Evolutionary conservation across 768 basidiomycete species (phyloP), one percentile per base, ranked within the genome.

Genomic region (Xerocomellus amylosporus): DNA sequence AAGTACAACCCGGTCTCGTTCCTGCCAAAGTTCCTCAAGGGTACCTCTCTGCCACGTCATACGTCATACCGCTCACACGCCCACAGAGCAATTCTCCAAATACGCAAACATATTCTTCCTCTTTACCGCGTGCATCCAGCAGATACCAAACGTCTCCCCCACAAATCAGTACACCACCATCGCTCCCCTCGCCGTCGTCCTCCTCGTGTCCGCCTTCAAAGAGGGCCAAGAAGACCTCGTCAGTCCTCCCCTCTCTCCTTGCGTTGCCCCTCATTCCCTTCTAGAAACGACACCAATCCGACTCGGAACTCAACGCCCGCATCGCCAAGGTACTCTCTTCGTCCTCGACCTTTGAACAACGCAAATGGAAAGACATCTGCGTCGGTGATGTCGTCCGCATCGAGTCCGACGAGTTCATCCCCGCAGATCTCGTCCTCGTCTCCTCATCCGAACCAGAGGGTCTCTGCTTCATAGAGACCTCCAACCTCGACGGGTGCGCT

Each of bases 81-180:
- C 28, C 46, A 7, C 73, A 96, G 95, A 96, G 70, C 94, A 98
- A 83, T 97, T 98, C 77, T 94, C 92, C 41, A 93, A 97, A 83
- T 98, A 98, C 69, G 96, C 97, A 61, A 98, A 99, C 69, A 49
- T 98, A 56, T 99, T 99, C 79, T 99, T 99, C 80, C 78, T 99
- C 54, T 98, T 99, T 77, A 98, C 96, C 30, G 93, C 93, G 19
- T 87, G 81, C 73, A 98, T 98, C 46, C 96, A 98, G 66, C 97
- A 99, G 75, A 94, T 99, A 60, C 97, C 97, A 15, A 91, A 86
- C 62, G 95, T 99, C 8, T 99, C 97, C 1, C 97, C 97, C 15
- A 98, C 96, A 3, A 94, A 97, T 65, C 78, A 74, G 54, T 99
- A 90, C 70, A 99, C 97, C 2, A 99, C 97, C 8, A 95, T 99